A percentile compares a stretch with the other conserved stretches of the same genome.
These are phyloP conservation scores for Ceratobasidium sp. DNA, from an alignment of 1,284 basidiomycete genomes.

Conservation along the genomic window DNA sequence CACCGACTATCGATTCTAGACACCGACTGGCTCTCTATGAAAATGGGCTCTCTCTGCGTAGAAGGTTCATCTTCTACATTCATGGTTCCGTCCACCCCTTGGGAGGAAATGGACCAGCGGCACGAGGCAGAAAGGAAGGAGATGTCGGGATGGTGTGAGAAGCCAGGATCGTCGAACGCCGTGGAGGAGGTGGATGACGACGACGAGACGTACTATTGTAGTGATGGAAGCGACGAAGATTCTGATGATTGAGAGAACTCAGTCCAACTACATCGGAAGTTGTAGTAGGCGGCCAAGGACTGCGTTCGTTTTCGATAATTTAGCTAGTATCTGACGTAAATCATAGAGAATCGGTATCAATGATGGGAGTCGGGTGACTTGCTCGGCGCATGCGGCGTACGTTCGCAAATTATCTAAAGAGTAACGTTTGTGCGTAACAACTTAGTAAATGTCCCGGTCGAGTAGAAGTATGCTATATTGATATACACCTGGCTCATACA, in stretches of 20 bases:
- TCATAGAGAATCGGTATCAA: too few relatives aligned
- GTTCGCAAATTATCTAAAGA: too few relatives aligned
- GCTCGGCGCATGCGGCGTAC: too few relatives aligned
- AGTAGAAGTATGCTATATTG: too few relatives aligned
- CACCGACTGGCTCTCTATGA: constrained; percentile 15
- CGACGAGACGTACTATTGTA: constrained; percentile 15
- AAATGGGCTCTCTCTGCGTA: not conserved
- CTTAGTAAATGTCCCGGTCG: too few relatives aligned
- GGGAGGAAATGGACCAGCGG: constrained; percentile 12
- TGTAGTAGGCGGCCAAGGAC: too few relatives aligned
- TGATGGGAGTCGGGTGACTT: too few relatives aligned
- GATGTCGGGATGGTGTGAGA: not conserved
- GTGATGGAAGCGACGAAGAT: constrained; percentile 1
- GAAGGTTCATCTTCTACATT: not conserved
- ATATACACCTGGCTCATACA: too few relatives aligned
- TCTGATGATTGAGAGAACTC: not conserved
- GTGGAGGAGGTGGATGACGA: not conserved
- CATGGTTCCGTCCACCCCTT: not conserved
- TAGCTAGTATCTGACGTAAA: too few relatives aligned
- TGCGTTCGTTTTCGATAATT: too few relatives aligned
- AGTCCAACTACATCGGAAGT: not conserved
- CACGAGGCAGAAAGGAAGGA: constrained; percentile 13
- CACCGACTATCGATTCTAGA: constrained; percentile 30
- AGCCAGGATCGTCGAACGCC: not conserved
- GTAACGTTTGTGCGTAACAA: too few relatives aligned